phyloP scores from a whole-genome alignment of 345 rosid species.

The Bruguiera sexangula region DNA sequence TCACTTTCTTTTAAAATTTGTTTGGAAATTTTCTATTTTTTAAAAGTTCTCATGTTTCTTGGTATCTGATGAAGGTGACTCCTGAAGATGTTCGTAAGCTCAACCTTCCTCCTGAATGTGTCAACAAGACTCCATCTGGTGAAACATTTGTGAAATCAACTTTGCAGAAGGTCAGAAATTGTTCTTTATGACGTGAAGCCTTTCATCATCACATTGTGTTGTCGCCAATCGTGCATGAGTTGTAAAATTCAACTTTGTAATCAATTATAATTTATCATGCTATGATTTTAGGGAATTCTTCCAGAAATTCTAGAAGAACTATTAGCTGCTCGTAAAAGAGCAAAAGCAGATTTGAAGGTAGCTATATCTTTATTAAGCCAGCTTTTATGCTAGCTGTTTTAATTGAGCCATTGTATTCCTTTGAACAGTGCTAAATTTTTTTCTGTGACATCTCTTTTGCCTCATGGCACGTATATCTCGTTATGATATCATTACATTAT shows the following conservation, averaged over 20 bases:
- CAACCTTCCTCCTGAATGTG: slow-evolving; percentile 74
- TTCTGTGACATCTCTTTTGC: background rate
- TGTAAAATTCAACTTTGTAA: slow-evolving; percentile 3
- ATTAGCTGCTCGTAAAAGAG: slow-evolving; percentile 86
- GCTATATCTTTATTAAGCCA: slow-evolving; percentile 14
- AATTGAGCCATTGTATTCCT: background rate
- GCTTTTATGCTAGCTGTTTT: slow-evolving; percentile 11
- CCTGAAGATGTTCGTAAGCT: slow-evolving; percentile 84
- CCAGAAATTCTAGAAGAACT: slow-evolving; percentile 99
- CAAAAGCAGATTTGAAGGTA: slow-evolving; percentile 94
- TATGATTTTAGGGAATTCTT: slow-evolving; percentile 75
- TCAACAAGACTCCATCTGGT: slow-evolving; percentile 88
- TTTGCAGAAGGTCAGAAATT: slow-evolving; percentile 65
- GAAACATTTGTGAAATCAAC: slow-evolving; percentile 86
- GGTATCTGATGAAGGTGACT: slow-evolving; percentile 54
- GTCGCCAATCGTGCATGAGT: background rate
- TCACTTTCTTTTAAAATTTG: slow-evolving; percentile 9
- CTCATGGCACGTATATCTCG: slow-evolving; percentile 1
- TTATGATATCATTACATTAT: slow-evolving; percentile 1
- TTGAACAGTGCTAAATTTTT: background rate
- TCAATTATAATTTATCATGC: slow-evolving; percentile 9
- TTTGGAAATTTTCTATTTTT: background rate
- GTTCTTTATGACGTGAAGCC: background rate
- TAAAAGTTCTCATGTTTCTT: slow-evolving; percentile 19
- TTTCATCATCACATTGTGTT: background rate